phyloP scores from a whole-genome alignment of 2,329 filamentous ascomycete species.

The Raffaelea arxii region DNA sequence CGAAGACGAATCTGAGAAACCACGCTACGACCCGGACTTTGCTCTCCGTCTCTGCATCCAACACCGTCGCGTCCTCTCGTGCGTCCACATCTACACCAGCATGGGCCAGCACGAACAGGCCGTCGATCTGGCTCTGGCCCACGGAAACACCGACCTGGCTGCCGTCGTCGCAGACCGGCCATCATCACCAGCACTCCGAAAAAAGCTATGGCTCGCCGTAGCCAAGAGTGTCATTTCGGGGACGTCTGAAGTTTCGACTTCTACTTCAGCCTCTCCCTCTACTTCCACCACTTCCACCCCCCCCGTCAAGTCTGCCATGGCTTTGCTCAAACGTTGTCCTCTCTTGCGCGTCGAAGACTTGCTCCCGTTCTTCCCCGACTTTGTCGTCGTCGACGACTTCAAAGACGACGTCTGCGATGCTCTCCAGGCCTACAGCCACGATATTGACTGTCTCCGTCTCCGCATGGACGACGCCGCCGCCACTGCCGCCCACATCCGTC shows the following conservation, averaged over 20 bases:
- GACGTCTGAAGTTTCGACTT: slow-evolving; percentile 61
- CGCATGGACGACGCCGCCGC: slow-evolving; percentile 94
- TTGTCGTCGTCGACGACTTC: slow-evolving; percentile 97
- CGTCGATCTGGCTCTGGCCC: slow-evolving; percentile 82
- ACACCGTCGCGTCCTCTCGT: slow-evolving; percentile 83
- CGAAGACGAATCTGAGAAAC: slow-evolving; percentile 68
- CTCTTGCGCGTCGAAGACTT: slow-evolving; percentile 90
- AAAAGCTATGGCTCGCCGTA: slow-evolving; percentile 91
- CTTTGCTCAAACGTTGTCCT: slow-evolving; percentile 86
- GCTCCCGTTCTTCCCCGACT: slow-evolving; percentile 97
- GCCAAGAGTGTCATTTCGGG: slow-evolving; percentile 84
- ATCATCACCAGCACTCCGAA: slow-evolving; percentile 63
- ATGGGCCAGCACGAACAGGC: slow-evolving; percentile 94
- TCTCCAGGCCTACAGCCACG: slow-evolving; percentile 83
- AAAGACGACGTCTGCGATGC: slow-evolving; percentile 95
- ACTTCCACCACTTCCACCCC: slow-evolving; percentile 75
- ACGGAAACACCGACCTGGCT: slow-evolving; percentile 83
- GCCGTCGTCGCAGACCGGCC: slow-evolving; percentile 81
- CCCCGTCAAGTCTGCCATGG: slow-evolving; percentile 78
- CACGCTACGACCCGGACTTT: slow-evolving; percentile 89
- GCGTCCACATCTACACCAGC: slow-evolving; percentile 92
- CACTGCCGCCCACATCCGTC: slow-evolving; percentile 83
- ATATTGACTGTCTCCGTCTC: slow-evolving; percentile 77
- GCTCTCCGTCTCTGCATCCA: slow-evolving; percentile 92
- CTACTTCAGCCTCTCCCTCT: too few species aligned